Conservation (phyloP, 2,329 filamentous ascomycete genomes). For the Penicillium crustosum region DNA sequence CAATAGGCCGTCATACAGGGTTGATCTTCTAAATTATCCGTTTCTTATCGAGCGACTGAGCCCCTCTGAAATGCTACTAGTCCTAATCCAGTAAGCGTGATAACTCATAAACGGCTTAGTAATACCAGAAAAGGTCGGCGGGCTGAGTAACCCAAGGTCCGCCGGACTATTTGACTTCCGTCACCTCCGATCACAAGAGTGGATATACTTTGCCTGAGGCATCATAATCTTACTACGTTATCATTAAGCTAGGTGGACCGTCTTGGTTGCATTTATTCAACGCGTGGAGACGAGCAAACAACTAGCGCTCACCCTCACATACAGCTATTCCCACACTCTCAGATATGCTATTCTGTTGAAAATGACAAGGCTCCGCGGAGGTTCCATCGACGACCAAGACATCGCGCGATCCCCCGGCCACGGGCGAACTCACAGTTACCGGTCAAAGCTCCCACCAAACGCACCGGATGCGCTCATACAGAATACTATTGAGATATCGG, state of each 20-base stretch:
- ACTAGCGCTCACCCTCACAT: background rate
- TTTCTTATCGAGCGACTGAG: slow-evolving; percentile 14
- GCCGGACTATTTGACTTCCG: slow-evolving; percentile 5
- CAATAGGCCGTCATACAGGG: background rate
- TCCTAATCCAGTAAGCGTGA: background rate
- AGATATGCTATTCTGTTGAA: slow-evolving; percentile 33
- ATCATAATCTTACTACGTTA: slow-evolving; percentile 20
- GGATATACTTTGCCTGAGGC: slow-evolving; percentile 17
- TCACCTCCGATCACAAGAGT: background rate
- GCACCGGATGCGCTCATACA: slow-evolving; percentile 41
- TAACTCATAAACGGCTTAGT: background rate
- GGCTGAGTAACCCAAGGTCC: background rate
- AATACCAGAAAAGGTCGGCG: background rate
- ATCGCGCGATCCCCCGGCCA: slow-evolving; percentile 27
- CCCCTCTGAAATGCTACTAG: background rate
- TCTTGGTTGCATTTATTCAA: slow-evolving; percentile 5
- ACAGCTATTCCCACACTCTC: background rate
- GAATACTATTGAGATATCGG: slow-evolving; percentile 42
- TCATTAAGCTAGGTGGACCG: slow-evolving; percentile 19
- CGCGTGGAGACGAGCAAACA: background rate
- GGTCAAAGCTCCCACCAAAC: slow-evolving; percentile 43
- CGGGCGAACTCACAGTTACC: slow-evolving; percentile 32
- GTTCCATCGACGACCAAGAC: slow-evolving; percentile 36
- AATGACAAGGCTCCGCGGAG: slow-evolving; percentile 47
- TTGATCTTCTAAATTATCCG: background rate